Percentiles rank a stretch among this genome's conserved stretches.
Conservation (phyloP, 2,329 filamentous ascomycete species). For the Teratosphaeria pseudoeucalypti region DNA sequence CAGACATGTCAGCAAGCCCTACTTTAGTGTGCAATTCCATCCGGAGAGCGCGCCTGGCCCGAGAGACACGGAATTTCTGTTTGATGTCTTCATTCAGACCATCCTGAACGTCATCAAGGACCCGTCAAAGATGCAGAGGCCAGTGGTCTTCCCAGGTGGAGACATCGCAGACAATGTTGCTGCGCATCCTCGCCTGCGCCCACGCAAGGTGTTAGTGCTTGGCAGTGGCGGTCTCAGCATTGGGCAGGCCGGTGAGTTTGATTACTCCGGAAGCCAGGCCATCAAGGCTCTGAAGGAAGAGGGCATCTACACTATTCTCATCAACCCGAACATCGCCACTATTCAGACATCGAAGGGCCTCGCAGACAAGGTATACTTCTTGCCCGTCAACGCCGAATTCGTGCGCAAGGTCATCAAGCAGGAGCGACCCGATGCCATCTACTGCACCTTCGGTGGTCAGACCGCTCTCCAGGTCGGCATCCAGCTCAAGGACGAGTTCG, state of each 20-base stretch:
- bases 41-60: constrained; percentile 94
- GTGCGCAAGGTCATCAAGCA: constrained; percentile 95
- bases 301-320: constrained; percentile 93
- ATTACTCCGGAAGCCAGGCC: constrained; percentile 95
- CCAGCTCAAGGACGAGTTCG: constrained; percentile 94
- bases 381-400: constrained; percentile 92
- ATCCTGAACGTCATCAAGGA: constrained; percentile 64
- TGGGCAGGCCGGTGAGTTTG: constrained; percentile 95
- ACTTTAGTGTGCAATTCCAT: constrained; percentile 99
- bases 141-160: constrained; percentile 81
- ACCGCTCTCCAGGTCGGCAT: constrained; percentile 96
- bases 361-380: constrained; percentile 97
- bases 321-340: constrained; percentile 98
- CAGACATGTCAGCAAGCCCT: constrained; percentile 71
- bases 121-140: constrained; percentile 53
- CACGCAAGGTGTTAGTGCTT: constrained; percentile 90
- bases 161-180: constrained; percentile 62
- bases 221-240: constrained; percentile 94
- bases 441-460: constrained; percentile 95
- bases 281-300: constrained; percentile 98
- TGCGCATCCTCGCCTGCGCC: constrained; percentile 65
- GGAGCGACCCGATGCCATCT: constrained; percentile 91
- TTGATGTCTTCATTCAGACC: constrained; percentile 89
- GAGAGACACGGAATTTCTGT: constrained; percentile 89
- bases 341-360: constrained; percentile 97